A percentile compares a stretch with the other conserved stretches of the same genome.
Evolutionary conservation across 169 alveolate genomes (phyloP).

Genomic region (Plasmodium blacklocki): DNA sequence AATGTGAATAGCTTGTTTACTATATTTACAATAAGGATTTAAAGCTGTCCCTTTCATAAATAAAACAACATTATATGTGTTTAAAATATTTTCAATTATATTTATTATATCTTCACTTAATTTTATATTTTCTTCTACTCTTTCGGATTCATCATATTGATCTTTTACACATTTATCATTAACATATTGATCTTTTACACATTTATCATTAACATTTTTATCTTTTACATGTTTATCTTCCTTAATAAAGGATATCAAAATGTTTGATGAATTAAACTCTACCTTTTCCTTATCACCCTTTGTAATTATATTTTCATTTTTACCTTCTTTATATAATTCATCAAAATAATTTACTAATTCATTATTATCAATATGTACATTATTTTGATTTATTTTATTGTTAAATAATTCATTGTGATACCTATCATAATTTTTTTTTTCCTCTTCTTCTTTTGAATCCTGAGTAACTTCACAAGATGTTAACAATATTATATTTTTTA

Average conservation of each 20-base stretch:
- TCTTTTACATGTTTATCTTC: too few relatives aligned
- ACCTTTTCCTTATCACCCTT: too few relatives aligned
- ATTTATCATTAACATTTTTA: too few relatives aligned
- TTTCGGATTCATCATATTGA: constrained; percentile 1
- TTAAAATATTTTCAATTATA: constrained; percentile 75
- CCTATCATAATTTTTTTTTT: too few relatives aligned
- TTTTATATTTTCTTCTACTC: background rate
- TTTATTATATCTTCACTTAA: constrained; percentile 42
- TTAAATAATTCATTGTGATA: too few relatives aligned
- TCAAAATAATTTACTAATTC: too few relatives aligned
- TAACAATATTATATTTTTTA: constrained; percentile 13
- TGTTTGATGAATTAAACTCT: too few relatives aligned
- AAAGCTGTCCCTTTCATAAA: constrained; percentile 89
- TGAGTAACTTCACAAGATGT: constrained; percentile 24
- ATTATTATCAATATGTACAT: too few relatives aligned
- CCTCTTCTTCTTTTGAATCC: background rate
- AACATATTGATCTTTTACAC: background rate
- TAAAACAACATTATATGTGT: constrained; percentile 79
- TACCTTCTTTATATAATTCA: too few relatives aligned
- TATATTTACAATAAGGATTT: constrained; percentile 88
- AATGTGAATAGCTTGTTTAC: constrained; percentile 85
- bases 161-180: background rate
- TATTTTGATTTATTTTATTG: too few relatives aligned
- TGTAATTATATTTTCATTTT: too few relatives aligned
- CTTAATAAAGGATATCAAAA: too few relatives aligned